A percentile compares a stretch with the other conserved stretches of the same genome.
These are phyloP conservation scores for Microcera coccophila DNA, from an alignment of 2,329 filamentous ascomycete species.

Conservation along the genomic window DNA sequence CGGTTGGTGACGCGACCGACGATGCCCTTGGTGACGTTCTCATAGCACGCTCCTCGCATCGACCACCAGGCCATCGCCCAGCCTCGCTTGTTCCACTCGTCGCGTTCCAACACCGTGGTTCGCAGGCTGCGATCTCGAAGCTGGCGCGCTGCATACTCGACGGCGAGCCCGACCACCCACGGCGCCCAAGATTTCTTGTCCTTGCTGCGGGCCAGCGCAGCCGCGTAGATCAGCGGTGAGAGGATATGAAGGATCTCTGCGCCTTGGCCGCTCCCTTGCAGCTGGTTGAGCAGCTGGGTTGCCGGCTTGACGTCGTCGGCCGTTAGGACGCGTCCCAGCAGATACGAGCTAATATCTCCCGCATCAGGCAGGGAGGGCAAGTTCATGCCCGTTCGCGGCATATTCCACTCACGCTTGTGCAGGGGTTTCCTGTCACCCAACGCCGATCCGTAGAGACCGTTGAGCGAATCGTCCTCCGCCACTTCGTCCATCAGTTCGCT, in stretches of 20 bases:
- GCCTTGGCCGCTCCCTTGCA: conserved; percentile 68
- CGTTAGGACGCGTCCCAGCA: conserved; percentile 84
- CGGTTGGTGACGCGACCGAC: conserved; percentile 70
- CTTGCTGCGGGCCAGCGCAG: conserved; percentile 69
- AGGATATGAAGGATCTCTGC: conserved; percentile 92
- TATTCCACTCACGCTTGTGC: conserved; percentile 67
- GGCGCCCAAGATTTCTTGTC: conserved; percentile 83
- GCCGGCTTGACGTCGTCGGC: conserved; percentile 96
- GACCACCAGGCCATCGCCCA: conserved; percentile 94
- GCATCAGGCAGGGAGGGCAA: conserved; percentile 79
- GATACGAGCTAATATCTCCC: conserved; percentile 78
- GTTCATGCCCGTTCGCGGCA: conserved; percentile 89
- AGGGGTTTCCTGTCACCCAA: conserved; percentile 25
- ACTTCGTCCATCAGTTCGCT: conserved; percentile 44
- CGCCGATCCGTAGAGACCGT: conserved; percentile 11
- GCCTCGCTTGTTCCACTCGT: conserved; percentile 82
- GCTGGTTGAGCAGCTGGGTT: conserved; percentile 75
- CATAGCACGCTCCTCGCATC: conserved; percentile 96
- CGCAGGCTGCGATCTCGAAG: conserved; percentile 69
- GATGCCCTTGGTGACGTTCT: conserved; percentile 77
- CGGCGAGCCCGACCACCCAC: conserved; percentile 79
- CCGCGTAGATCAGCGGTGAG: conserved; percentile 79
- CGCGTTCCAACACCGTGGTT: conserved; percentile 82
- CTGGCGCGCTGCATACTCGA: conserved; percentile 88
- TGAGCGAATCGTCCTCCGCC: conserved; percentile 28